Base-by-base conservation (phyloP, 768 basidiomycete genomes). In the Russula sp. region DNA sequence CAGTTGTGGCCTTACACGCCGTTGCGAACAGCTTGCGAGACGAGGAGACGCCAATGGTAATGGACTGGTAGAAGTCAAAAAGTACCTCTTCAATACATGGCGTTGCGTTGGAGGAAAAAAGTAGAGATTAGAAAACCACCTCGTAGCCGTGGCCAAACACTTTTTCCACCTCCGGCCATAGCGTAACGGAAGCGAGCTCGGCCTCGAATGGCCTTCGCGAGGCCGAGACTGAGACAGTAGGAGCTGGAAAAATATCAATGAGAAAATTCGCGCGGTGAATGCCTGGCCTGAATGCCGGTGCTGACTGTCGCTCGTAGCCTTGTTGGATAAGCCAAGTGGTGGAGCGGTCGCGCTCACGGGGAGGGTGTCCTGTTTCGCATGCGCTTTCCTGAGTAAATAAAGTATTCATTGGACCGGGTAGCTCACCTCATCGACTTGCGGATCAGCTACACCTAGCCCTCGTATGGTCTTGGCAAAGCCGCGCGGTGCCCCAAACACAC, bases 61-160 rank as follows among this genome's bases (percentile, higher is more conserved):
- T 88, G 8, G 90, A 88, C 92, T 96, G 61, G 22, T 29, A 20
- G 46, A 32, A 14, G 18, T 34, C 38, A 56, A 42, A 4, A 47
- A n/a, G 39, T 59, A 35, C 11, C 25, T 53, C 16, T 41, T n/a
- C 18, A 29, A 38, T 34, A 34, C 14, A 18, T 22, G 36, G 35
- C 42, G 11, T 48, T 39, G 10, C 2, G 36, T 16, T 22, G n/a
- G 1, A 46, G 41, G 46, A 18, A 16, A 18, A 16, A 64, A 10
- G 22, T 45, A 11, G n/a, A 14, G 18, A 25, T 20, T 10, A 1
- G 25, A 29, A 61, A 20, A n/a, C 55, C 62, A 88, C 93, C 82
- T 99, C 97, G 68, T 98, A 98, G 45, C 96, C 94, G 73, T 98
- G 97, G 5, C 96, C 97, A 71, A 97, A 99, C 0, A 99, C 79